These are phyloP conservation scores for Neofusicoccum ribis DNA, from an alignment of 2,329 filamentous ascomycete species.

Conservation along the genomic window DNA sequence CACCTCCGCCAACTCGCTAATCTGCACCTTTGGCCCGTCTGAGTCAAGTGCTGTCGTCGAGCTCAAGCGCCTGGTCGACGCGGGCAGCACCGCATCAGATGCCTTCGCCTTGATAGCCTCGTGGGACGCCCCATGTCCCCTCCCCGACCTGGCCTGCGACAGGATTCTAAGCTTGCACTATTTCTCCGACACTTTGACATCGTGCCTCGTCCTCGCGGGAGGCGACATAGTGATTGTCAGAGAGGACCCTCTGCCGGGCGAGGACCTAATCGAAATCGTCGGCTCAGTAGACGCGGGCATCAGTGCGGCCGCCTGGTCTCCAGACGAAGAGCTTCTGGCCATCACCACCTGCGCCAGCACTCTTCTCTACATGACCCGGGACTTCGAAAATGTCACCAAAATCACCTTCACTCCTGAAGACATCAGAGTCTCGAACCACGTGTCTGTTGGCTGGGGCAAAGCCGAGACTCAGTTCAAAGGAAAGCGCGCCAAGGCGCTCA, in stretches of 20 bases:
- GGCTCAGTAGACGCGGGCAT: conserved; percentile 94
- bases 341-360: conserved; percentile 79
- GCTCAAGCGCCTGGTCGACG: conserved; percentile 57
- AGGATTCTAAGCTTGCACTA: conserved; percentile 77
- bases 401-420: conserved; percentile 72
- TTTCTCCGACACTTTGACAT: conserved; percentile 75
- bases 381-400: conserved; percentile 81
- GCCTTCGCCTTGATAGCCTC: conserved; percentile 62
- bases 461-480: conserved; percentile 98
- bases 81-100: conserved; percentile 26
- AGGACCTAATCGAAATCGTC: conserved; percentile 89
- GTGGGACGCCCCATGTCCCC: conserved; percentile 85
- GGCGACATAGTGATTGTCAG: conserved; percentile 87
- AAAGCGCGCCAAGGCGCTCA: conserved; percentile 78
- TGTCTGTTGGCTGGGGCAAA: conserved; percentile 97
- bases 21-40: conserved; percentile 83
- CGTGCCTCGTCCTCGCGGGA: conserved; percentile 81
- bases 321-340: conserved; percentile 86
- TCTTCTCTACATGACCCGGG: conserved; percentile 87
- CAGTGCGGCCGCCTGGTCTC: conserved; percentile 85
- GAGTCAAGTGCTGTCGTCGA: conserved; percentile 70
- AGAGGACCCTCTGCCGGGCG: conserved; percentile 65
- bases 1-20: conserved; percentile 69
- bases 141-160: conserved; percentile 74
- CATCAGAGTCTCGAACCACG: conserved; percentile 84